Base-by-base conservation (phyloP, 2,329 filamentous ascomycete genomes). In the Rhinocladiella mackenziei region DNA sequence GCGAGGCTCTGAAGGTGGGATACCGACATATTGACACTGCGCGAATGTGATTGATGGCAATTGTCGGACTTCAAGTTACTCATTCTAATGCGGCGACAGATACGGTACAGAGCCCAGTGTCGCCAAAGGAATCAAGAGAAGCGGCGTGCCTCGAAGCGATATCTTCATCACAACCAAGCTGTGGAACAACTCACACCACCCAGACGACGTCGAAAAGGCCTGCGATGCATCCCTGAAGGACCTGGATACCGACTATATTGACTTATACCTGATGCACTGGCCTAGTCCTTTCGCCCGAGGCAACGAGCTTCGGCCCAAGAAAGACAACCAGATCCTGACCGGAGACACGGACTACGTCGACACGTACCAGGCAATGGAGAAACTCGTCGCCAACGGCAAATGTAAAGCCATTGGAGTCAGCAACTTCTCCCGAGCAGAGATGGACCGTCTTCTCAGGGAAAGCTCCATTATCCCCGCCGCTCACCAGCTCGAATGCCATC, bases 231-330 rank as follows among this genome's bases (percentile, higher is more conserved):
- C 80, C 15, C 68, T 84, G 39, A 73, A 80, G 59, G 74, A 80
- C 57, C 73, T 84, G 56, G 75, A 72, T 9, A 67, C 81, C 28
- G 80, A 81, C 46, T 85, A 86, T 60, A 69, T 86, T 45, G 82
- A 86, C 60, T 69, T 86, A 8, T 84, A 77, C 62, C 70, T 86
- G 45, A 84, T 88, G 60, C 81, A 85, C 64, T 86, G 74, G 72
- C 77, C 77, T 0, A 68, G 71, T 7, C 66, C 77, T 1, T 79
- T 76, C 59, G 69, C 70, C 34, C 64, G 69, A 17, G 68, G 72
- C n/a, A 63, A 66, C 15, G 63, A 70, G 4, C 50, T 67, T 29
- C 68, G 75, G 37, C 74, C 75, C 2, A 72, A 71, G 49, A 60
- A 62, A 43, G 57, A 65, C 17, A 69, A 67, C 19, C 71, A 71